A percentile compares a stretch with the other conserved stretches of the same genome.
Conservation (phyloP, 306 rosid species). For the Castanea crenata region DNA sequence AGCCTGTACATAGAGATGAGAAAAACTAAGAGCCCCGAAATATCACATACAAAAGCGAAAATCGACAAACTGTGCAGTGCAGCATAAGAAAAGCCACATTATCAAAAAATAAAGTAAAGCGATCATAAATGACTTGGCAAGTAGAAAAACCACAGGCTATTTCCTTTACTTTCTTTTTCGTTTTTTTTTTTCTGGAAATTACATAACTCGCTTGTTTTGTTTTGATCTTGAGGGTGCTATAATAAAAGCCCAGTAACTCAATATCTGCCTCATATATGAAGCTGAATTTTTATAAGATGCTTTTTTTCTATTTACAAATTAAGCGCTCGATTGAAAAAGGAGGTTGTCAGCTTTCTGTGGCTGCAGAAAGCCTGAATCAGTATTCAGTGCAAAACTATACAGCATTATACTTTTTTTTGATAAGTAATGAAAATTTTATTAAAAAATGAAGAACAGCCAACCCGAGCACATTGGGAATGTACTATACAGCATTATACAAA, state of each 20-base stretch:
- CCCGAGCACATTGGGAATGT: no score
- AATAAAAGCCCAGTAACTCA: not conserved
- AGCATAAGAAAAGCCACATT: not conserved
- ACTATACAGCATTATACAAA: not conserved
- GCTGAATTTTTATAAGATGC: not conserved
- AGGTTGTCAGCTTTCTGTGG: not conserved
- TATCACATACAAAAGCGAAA: not conserved
- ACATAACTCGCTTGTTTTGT: no score
- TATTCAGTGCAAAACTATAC: not conserved
- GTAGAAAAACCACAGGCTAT: not conserved
- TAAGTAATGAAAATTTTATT: no score
- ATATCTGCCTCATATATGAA: not conserved
- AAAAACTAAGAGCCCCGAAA: not conserved
- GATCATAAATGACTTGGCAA: not conserved
- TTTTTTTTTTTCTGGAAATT: no score
- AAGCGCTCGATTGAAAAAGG: not conserved
- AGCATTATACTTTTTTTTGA: not conserved
- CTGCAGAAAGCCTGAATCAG: not conserved
- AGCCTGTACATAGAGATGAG: constrained; percentile 52
- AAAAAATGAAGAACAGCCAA: no score
- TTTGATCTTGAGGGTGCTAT: not conserved
- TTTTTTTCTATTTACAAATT: not conserved
- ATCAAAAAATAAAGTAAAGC: not conserved
- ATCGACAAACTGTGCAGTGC: not conserved
- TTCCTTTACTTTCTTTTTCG: no score